Conservation (phyloP, 2,329 filamentous ascomycete species). For the Aaosphaeria pasadenensis region DNA sequence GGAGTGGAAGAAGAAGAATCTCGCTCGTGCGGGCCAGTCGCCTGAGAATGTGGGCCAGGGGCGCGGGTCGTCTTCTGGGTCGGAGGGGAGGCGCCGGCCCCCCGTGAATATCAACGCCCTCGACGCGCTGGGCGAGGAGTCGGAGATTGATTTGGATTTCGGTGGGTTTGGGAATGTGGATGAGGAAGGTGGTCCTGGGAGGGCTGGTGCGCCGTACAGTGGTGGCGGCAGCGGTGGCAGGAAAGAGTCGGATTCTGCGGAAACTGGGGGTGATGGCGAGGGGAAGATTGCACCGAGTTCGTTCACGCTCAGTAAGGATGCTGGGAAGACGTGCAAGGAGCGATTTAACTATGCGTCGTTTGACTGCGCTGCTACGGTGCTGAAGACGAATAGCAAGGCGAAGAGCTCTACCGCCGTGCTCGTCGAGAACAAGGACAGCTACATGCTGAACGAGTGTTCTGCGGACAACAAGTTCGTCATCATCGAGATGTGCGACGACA, state of each 20-base stretch:
- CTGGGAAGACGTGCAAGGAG: slow-evolving; percentile 96
- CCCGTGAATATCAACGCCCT: slow-evolving; percentile 61
- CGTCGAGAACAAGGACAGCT: slow-evolving; percentile 96
- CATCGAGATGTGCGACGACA: slow-evolving; percentile 84
- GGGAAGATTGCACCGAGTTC: slow-evolving; percentile 30
- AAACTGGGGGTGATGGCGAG: slow-evolving; percentile 14
- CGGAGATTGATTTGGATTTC: slow-evolving; percentile 77
- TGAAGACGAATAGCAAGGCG: slow-evolving; percentile 83
- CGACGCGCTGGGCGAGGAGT: slow-evolving; percentile 80
- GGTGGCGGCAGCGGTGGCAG: slow-evolving; percentile 5
- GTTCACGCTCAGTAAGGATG: slow-evolving; percentile 73
- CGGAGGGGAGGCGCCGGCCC: slow-evolving; percentile 49
- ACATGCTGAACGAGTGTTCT: slow-evolving; percentile 92
- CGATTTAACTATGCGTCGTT: slow-evolving; percentile 97
- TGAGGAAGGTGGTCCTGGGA: slow-evolving; percentile 16
- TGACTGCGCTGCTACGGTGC: slow-evolving; percentile 88
- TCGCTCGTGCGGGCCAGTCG: slow-evolving; percentile 79
- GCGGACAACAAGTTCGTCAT: slow-evolving; percentile 89
- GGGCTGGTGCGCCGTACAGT: slow-evolving; percentile 8
- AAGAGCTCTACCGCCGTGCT: slow-evolving; percentile 87
- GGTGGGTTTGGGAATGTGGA: slow-evolving; percentile 55
- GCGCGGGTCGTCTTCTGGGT: slow-evolving; percentile 45
- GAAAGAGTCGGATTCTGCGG: slow-evolving; percentile 12
- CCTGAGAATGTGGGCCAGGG: slow-evolving; percentile 63
- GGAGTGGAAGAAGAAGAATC: slow-evolving; percentile 94